A percentile compares a stretch with the other conserved stretches of the same genome.
phyloP scores from a whole-genome alignment of 1,284 basidiomycete species.

The Malassezia psittaci region DNA sequence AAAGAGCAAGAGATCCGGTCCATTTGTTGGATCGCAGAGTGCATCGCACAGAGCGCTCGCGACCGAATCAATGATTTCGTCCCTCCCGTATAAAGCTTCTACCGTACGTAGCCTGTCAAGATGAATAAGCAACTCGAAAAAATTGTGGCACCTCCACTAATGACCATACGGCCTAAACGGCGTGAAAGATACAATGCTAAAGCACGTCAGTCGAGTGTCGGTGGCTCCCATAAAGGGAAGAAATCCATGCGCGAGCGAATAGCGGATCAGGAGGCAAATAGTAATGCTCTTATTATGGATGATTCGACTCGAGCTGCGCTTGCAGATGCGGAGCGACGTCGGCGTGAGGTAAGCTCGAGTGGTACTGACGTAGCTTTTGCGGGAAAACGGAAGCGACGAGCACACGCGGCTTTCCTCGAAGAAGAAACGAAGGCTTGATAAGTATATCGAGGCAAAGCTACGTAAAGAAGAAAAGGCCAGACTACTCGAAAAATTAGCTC shows the following conservation, averaged over 20 bases:
- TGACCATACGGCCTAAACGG: slow-evolving; percentile 12
- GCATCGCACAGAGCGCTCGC: slow-evolving; percentile 42
- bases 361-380: slow-evolving; percentile 18
- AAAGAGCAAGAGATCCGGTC: slow-evolving; percentile 99
- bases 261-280: slow-evolving; percentile 21
- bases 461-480: slow-evolving; percentile 43
- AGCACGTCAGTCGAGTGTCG: slow-evolving; percentile 35
- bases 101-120: neutral
- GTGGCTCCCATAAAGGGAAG: slow-evolving; percentile 43
- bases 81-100: slow-evolving; percentile 10
- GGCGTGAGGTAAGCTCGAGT: slow-evolving; percentile 8
- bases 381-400: slow-evolving; percentile 26
- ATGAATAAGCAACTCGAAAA: neutral
- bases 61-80: slow-evolving; percentile 27
- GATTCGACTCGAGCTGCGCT: slow-evolving; percentile 20
- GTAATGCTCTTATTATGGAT: slow-evolving; percentile 39
- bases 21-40: slow-evolving; percentile 90
- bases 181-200: slow-evolving; percentile 44
- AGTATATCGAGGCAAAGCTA: slow-evolving; percentile 45
- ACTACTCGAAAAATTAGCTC: slow-evolving; percentile 39
- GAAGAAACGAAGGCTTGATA: slow-evolving; percentile 47
- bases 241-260: slow-evolving; percentile 25
- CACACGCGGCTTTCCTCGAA: slow-evolving; percentile 37
- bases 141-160: slow-evolving; percentile 10
- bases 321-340: slow-evolving; percentile 23